Evolutionary conservation across 2,329 filamentous ascomycete species (phyloP), one percentile per base, ranked within the genome.

Genomic region (Elsinoe fawcettii): DNA sequence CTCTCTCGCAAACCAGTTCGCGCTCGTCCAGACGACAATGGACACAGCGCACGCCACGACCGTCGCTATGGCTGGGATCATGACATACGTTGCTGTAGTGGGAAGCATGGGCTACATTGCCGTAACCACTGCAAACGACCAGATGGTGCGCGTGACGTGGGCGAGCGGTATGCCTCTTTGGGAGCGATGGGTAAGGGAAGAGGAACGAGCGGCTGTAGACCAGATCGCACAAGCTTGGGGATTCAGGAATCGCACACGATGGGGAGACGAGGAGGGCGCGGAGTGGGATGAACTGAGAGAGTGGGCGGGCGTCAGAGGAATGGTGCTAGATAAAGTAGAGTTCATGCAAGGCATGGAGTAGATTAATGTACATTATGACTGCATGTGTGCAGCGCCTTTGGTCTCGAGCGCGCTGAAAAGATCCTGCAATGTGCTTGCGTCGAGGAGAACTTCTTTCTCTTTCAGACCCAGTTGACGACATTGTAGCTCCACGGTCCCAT

Each of bases 71-170:
- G 82, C 81, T 0, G 91, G 88, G 11, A 87, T 93, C 51, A 74
- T 92, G 60, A 87, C 90, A 5, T 99, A 97, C 70, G 78, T 95
- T 41, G 80, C 83, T 18, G 88, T 90, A 61, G 90, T 90, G 3
- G 85, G 83, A 3, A 89, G 86, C 8, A 81, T 97, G 55, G 93
- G 92, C 2, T 74, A 93, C 41, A 83, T 97, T 36, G 90, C 92
- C 7, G 76, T 95, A 59, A 85, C 89, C 23, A 96, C 92, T 32
- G 80, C 86, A 60, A 96, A 96, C 71, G 91, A 97, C 70, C 90
- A 97, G 72, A 96, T 96, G 88, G 85, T 87, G 66, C 83, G 93
- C 18, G 90, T 97, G 4, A 91, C 89, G 1, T 99, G 93, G 93
- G 79, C 86, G 7, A 83, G 83, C 0, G 93, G 93, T 9, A 86